phyloP scores from a whole-genome alignment of 768 basidiomycete genomes.

The Pulveroboletus sp. region DNA sequence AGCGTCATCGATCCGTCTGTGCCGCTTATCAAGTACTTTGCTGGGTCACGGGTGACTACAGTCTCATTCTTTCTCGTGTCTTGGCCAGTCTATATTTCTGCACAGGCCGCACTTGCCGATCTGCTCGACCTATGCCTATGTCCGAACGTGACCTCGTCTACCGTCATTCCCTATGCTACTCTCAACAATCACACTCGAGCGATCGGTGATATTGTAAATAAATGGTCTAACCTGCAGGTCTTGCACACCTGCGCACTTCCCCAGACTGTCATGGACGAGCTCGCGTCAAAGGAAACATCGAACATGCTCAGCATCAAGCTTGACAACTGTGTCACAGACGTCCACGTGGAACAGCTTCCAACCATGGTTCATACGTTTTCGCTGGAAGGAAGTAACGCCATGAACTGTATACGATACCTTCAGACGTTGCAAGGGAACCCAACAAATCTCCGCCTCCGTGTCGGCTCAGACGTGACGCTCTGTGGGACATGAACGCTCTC shows the following conservation, averaged over 20 bases:
- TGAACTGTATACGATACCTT: slow-evolving; percentile 10
- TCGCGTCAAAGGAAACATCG: neutral
- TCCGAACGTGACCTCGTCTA: slow-evolving; percentile 19
- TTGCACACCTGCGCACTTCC: slow-evolving; percentile 9
- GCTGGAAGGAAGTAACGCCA: slow-evolving; percentile 3
- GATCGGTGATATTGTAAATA: slow-evolving; percentile 7
- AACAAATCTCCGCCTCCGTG: neutral
- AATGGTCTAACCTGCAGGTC: slow-evolving; percentile 6
- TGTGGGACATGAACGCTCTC: neutral
- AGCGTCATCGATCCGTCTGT: slow-evolving; percentile 4
- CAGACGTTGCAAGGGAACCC: slow-evolving; percentile 3
- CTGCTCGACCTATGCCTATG: slow-evolving; percentile 3
- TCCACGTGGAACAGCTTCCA: slow-evolving; percentile 5
- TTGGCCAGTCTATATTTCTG: too few relatives aligned
- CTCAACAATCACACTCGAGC: slow-evolving; percentile 5
- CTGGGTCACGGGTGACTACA: slow-evolving; percentile 3
- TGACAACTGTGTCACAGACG: neutral
- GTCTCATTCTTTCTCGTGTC: neutral
- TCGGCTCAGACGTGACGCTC: neutral
- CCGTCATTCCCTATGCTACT: slow-evolving; percentile 4
- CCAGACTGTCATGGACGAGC: slow-evolving; percentile 9
- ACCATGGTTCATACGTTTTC: slow-evolving; percentile 6
- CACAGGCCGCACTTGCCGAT: neutral
- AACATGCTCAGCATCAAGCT: slow-evolving; percentile 13
- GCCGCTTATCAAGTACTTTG: slow-evolving; percentile 11